Evolutionary conservation across 1,139 yeast genomes (phyloP), one percentile per base, ranked within the genome.

Genomic region (Geotrichum histeridarum): DNA sequence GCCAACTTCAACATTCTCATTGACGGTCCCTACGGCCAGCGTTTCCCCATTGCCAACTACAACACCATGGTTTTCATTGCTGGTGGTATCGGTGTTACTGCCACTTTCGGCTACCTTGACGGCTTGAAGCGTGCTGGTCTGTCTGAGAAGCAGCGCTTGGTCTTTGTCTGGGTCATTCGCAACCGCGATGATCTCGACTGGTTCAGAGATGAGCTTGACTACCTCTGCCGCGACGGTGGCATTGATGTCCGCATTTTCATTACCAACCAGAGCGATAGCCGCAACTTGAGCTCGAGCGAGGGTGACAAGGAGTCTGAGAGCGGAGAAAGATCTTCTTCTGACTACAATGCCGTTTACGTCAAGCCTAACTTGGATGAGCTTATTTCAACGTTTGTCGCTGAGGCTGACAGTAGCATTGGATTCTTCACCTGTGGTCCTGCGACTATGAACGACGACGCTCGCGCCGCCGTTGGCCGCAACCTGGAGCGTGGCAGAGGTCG

Each of bases 61-160:
- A 79, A 80, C 54, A 76, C 76, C 44, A 67, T 74, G 11, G 65
- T 82, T 12, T 71, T 83, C 53, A 60, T 83, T 52, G 78, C 81
- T 1, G 83, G 86, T 59, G 88, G 89, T 54, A 83, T 82, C 59
- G 93, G 91, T 64, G 73, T 84, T 54, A 83, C 91, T 1, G 81
- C 83, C 8, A 59, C 57, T 17, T 61, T 67, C 67, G 55, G 66
- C n/a, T 59, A 63, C 44, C 62, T 63, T 8, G 45, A 54, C 15
- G 55, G 53, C 30, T 15, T 43, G 31, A 44, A 27, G n/a, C 11
- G 8, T 12, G 30, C 27, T 1, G 42, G 17, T 11, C 73, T 17
- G 14, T 6, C 22, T 9, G 30, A 42, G 33, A 47, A 35, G 39
- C 47, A 42, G 8, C 44, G 35, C 22, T 14, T 50, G 5, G 32